phyloP scores from a whole-genome alignment of 345 rosid species.

The Acer yangbiense region DNA sequence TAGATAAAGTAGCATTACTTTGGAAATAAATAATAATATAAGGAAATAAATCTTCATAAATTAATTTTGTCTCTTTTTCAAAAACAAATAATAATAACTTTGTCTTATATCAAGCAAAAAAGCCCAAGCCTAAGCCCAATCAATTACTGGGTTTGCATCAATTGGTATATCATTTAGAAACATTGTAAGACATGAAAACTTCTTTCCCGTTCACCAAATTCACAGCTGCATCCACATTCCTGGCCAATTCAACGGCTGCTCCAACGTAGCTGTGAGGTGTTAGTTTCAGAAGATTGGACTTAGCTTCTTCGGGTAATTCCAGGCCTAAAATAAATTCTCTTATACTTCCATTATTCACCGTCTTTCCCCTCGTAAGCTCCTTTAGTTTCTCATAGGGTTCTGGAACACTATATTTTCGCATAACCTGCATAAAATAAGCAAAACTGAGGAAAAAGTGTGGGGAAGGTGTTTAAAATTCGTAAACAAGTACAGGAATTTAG shows the following conservation, averaged over 20 bases:
- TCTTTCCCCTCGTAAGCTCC: slow-evolving; percentile 89
- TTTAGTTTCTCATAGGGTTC: slow-evolving; percentile 95
- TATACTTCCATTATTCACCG: slow-evolving; percentile 71
- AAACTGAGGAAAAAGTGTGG: neutral
- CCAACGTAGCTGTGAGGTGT: slow-evolving; percentile 83
- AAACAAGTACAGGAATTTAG: neutral
- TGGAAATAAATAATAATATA: no score
- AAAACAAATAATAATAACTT: no score
- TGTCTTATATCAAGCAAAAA: no score
- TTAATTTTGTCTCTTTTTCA: no score
- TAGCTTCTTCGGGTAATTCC: slow-evolving; percentile 72
- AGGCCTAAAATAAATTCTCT: slow-evolving; percentile 65
- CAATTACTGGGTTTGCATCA: no score
- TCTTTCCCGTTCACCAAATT: slow-evolving; percentile 30
- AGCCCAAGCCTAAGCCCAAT: neutral
- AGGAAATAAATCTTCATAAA: no score
- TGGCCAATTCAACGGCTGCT: slow-evolving; percentile 71
- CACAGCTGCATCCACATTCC: slow-evolving; percentile 46
- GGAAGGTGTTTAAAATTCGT: neutral
- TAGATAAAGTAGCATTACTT: no score
- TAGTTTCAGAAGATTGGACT: slow-evolving; percentile 57
- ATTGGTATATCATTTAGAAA: no score
- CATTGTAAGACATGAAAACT: neutral
- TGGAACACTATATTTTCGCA: slow-evolving; percentile 92
- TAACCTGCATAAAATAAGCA: slow-evolving; percentile 46